Evolutionary conservation across 306 rosid genomes (phyloP).

Genomic region (Medicago lupulina): DNA sequence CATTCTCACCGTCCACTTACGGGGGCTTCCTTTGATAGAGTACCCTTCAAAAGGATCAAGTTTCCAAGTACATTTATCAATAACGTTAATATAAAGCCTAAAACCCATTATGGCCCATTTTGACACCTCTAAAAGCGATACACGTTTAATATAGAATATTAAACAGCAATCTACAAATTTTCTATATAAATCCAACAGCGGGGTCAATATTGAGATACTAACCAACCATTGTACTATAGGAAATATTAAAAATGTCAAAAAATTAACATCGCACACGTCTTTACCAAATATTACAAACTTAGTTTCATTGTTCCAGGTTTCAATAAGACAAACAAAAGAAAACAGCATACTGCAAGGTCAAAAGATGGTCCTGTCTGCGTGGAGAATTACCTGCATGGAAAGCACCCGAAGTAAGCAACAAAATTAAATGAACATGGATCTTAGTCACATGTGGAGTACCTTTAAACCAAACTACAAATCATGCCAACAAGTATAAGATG

Average conservation of each 20-base stretch:
- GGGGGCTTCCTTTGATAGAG: too few species aligned
- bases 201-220: neutral
- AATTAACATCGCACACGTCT: conserved; percentile 26
- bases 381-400: conserved; percentile 50
- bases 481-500: neutral
- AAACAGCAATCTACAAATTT: neutral
- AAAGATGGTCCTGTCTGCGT: conserved; percentile 42
- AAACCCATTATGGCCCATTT: too few species aligned
- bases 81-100: too few species aligned
- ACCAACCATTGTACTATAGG: neutral
- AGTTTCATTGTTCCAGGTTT: conserved; percentile 36
- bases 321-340: conserved; percentile 38
- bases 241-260: conserved; percentile 35
- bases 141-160: neutral
- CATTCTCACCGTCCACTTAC: too few species aligned
- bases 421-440: conserved; percentile 26
- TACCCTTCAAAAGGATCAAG: too few species aligned
- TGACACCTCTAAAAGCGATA: neutral
- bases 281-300: conserved; percentile 30
- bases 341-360: conserved; percentile 43
- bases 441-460: conserved; percentile 1
- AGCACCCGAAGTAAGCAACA: neutral
- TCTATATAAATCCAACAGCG: neutral
- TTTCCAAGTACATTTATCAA: too few species aligned
- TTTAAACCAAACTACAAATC: conserved; percentile 11